Evolutionary conservation across 2,329 filamentous ascomycete genomes (phyloP).

Genomic region (Davidsoniella neocaledoniae): DNA sequence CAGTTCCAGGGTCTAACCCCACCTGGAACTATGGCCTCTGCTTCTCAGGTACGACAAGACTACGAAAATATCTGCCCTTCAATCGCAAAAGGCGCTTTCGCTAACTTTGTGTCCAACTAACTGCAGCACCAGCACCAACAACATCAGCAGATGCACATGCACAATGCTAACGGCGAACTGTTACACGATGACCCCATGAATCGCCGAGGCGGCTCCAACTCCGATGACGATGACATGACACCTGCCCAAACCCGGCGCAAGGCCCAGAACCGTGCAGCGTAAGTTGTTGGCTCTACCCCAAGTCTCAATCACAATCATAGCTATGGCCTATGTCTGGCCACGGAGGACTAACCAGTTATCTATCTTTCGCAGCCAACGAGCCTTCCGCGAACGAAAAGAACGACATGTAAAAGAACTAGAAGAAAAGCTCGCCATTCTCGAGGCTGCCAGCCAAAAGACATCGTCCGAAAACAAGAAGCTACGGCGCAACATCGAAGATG

Average conservation of each 20-base stretch:
- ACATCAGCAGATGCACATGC: conserved; percentile 12
- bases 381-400: conserved; percentile 92
- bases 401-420: conserved; percentile 82
- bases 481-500: conserved; percentile 66
- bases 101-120: too few relatives aligned
- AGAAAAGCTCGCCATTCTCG: conserved; percentile 61
- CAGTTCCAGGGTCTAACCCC: conserved; percentile 16
- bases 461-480: conserved; percentile 74
- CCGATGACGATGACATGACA: conserved; percentile 38
- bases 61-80: background rate
- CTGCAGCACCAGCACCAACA: background rate
- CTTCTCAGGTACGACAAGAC: background rate
- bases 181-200: conserved; percentile 20
- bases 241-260: conserved; percentile 42
- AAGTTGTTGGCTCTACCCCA: conserved; percentile 20
- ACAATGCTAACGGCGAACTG: conserved; percentile 22
- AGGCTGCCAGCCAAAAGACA: conserved; percentile 55
- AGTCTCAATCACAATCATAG: conserved; percentile 12
- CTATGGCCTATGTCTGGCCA: too few relatives aligned
- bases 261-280: conserved; percentile 46
- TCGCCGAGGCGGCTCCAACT: conserved; percentile 24
- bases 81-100: too few relatives aligned
- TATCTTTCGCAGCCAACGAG: conserved; percentile 54
- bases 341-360: background rate
- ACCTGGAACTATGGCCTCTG: conserved; percentile 15